A percentile compares a stretch with the other conserved stretches of the same genome.
These are phyloP conservation scores for Samsoniella hepiali DNA, from an alignment of 2,329 filamentous ascomycete species.

Conservation along the genomic window DNA sequence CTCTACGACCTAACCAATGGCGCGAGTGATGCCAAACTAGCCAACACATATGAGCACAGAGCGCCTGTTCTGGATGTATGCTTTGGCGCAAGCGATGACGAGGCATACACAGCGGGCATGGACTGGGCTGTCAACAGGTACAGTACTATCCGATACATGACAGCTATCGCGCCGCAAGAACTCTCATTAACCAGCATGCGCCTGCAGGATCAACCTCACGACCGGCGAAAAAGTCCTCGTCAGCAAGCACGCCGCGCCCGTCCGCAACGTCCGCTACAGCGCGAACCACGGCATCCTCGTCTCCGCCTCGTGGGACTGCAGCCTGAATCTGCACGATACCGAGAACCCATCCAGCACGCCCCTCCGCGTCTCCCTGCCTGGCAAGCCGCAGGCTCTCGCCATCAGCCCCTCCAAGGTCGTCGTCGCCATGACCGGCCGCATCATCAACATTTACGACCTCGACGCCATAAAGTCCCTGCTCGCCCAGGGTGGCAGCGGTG, in stretches of 20 bases:
- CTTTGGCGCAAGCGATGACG: slow-evolving; percentile 78
- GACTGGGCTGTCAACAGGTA: slow-evolving; percentile 82
- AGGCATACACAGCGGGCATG: slow-evolving; percentile 81
- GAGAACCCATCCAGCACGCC: slow-evolving; percentile 49
- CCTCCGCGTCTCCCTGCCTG: slow-evolving; percentile 69
- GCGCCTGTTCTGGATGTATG: slow-evolving; percentile 89
- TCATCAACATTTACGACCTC: slow-evolving; percentile 94
- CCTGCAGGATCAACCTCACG: slow-evolving; percentile 59
- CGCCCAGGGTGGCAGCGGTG: slow-evolving; percentile 38
- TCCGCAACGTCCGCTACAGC: slow-evolving; percentile 81
- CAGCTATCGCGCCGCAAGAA: background rate
- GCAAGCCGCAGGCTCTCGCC: slow-evolving; percentile 86
- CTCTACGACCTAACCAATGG: slow-evolving; percentile 72
- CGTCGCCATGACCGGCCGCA: slow-evolving; percentile 89
- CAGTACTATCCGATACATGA: slow-evolving; percentile 2
- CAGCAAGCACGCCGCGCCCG: slow-evolving; percentile 74
- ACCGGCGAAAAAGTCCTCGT: slow-evolving; percentile 71
- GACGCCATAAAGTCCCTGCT: slow-evolving; percentile 59
- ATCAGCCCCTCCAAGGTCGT: slow-evolving; percentile 74
- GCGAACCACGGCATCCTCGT: slow-evolving; percentile 72
- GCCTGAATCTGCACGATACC: slow-evolving; percentile 77
- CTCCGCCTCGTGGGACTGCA: slow-evolving; percentile 91
- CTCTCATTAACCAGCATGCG: background rate
- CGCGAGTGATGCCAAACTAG: slow-evolving; percentile 51
- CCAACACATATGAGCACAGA: slow-evolving; percentile 73